These are phyloP conservation scores for Colletotrichum orbiculare DNA, from an alignment of 2,329 filamentous ascomycete species.

Conservation along the genomic window DNA sequence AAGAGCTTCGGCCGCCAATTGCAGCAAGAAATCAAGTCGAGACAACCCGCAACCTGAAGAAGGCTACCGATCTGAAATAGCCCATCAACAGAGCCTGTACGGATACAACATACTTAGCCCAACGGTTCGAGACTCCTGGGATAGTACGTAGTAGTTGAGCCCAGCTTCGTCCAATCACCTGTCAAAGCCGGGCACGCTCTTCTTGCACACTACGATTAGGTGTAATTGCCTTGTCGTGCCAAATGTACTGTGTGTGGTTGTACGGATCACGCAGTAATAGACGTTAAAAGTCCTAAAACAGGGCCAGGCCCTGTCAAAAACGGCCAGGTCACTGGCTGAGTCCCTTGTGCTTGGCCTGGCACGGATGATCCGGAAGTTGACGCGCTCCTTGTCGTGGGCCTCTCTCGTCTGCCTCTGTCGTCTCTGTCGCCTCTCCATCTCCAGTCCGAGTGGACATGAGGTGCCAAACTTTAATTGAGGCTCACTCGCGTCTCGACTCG, in stretches of 20 bases:
- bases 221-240: conserved; percentile 14
- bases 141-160: neutral
- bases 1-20: too few species aligned
- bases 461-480: conserved; percentile 33
- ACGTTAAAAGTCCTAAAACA: neutral
- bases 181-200: neutral
- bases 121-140: too few species aligned
- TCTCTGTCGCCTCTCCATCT: conserved; percentile 10
- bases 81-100: too few species aligned
- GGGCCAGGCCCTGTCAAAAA: conserved; percentile 17
- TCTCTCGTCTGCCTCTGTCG: conserved; percentile 6
- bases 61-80: too few species aligned
- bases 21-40: too few species aligned
- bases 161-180: conserved; percentile 6
- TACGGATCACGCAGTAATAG: neutral
- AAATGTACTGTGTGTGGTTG: too few species aligned
- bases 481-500: conserved; percentile 23
- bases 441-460: conserved; percentile 20
- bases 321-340: too few species aligned
- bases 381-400: conserved; percentile 18
- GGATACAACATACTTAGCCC: too few species aligned
- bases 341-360: conserved; percentile 15
- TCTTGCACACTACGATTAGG: conserved; percentile 2
- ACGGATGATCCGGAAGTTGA: conserved; percentile 36
- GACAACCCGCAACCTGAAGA: too few species aligned